These are phyloP conservation scores for Kandelia obovata DNA, from an alignment of 345 rosid species.

Conservation along the genomic window DNA sequence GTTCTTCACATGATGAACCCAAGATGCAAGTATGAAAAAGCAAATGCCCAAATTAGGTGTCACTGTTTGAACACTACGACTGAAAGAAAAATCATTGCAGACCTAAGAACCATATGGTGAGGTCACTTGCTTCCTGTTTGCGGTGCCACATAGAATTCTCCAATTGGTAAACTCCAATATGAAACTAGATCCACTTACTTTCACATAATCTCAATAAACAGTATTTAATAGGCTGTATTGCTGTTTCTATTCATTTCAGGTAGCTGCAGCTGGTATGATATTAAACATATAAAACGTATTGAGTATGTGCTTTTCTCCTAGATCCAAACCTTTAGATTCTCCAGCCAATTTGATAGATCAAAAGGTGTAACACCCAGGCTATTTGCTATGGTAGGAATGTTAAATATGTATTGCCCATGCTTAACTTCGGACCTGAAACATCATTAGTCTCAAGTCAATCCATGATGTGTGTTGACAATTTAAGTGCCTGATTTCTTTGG, in stretches of 20 bases:
- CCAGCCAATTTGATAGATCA: slow-evolving; percentile 58
- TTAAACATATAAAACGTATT: neutral
- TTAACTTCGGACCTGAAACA: slow-evolving; percentile 55
- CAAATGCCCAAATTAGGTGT: neutral
- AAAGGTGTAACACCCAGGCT: slow-evolving; percentile 44
- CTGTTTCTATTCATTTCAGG: neutral
- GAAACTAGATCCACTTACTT: no score
- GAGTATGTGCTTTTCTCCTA: neutral
- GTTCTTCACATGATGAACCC: neutral
- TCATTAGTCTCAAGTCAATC: neutral
- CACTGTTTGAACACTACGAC: neutral
- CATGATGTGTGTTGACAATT: no score
- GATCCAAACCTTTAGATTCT: slow-evolving; percentile 65
- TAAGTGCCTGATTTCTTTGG: no score
- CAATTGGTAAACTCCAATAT: no score
- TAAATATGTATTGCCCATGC: slow-evolving; percentile 70
- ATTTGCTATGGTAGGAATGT: slow-evolving; percentile 65
- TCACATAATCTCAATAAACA: no score
- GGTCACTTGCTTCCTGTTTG: neutral
- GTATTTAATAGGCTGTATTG: neutral
- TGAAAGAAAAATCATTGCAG: neutral
- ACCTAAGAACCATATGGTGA: neutral
- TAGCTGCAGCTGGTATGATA: neutral
- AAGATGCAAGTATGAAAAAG: neutral
- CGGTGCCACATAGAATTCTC: no score